A percentile compares a stretch with the other conserved stretches of the same genome.
These are phyloP conservation scores for Trichoderma koningii DNA, from an alignment of 2,329 filamentous ascomycete genomes.

Conservation along the genomic window DNA sequence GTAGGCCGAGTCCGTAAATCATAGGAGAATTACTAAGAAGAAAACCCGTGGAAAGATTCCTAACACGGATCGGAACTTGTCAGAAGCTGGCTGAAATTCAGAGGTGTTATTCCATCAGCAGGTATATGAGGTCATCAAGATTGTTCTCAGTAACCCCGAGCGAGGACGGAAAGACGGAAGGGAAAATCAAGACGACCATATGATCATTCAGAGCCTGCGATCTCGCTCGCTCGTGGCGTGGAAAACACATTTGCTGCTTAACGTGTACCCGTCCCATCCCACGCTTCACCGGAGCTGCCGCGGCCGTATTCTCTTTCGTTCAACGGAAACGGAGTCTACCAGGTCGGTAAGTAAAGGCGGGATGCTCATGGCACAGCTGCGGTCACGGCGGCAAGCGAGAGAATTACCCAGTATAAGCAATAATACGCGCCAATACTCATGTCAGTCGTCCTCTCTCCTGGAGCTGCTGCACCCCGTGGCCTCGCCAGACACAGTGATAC, in stretches of 20 bases:
- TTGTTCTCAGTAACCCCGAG: conserved; percentile 9
- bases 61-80: neutral
- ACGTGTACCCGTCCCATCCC: neutral
- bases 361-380: neutral
- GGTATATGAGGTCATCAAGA: conserved; percentile 11
- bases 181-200: too few species aligned
- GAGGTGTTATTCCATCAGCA: neutral
- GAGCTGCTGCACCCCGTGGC: conserved; percentile 21
- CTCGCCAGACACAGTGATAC: conserved; percentile 7
- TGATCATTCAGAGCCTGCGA: too few species aligned
- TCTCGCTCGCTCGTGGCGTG: too few species aligned
- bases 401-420: neutral
- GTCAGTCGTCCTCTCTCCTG: neutral
- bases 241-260: neutral
- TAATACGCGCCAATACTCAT: too few species aligned
- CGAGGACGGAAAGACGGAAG: neutral
- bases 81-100: neutral
- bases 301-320: conserved; percentile 13
- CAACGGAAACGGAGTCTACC: neutral
- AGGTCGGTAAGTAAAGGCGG: neutral
- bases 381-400: neutral
- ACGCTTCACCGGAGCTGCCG: conserved; percentile 20
- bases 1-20: neutral
- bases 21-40: neutral
- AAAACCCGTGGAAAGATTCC: neutral